These are phyloP conservation scores for Albophoma yamanashiensis DNA, from an alignment of 2,329 filamentous ascomycete species.

Conservation along the genomic window DNA sequence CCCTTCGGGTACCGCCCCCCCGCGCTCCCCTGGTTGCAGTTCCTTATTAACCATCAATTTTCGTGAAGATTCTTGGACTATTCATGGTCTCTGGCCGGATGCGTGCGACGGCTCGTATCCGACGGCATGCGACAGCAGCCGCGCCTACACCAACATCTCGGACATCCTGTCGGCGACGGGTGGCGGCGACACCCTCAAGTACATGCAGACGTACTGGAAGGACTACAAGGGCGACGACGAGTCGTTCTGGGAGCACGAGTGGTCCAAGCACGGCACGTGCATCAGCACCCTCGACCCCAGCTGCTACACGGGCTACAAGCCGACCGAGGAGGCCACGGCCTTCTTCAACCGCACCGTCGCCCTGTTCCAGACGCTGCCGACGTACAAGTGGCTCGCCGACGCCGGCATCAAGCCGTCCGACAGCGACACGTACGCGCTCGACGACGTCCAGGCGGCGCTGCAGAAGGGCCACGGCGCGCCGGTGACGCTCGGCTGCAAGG, in stretches of 20 bases:
- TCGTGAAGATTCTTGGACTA: slow-evolving; percentile 56
- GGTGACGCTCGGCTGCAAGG: slow-evolving; percentile 47
- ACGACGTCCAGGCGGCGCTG: slow-evolving; percentile 48
- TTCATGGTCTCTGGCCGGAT: slow-evolving; percentile 59
- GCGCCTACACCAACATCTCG: slow-evolving; percentile 55
- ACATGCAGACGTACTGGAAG: slow-evolving; percentile 66
- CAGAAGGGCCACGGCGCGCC: slow-evolving; percentile 38
- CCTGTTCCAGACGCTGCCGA: slow-evolving; percentile 56
- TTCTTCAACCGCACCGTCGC: slow-evolving; percentile 57
- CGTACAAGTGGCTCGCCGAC: slow-evolving; percentile 49
- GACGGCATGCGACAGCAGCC: slow-evolving; percentile 49
- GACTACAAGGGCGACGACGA: slow-evolving; percentile 54
- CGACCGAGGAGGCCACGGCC: slow-evolving; percentile 54
- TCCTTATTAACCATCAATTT: background rate
- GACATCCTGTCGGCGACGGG: slow-evolving; percentile 44
- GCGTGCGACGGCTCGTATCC: slow-evolving; percentile 63
- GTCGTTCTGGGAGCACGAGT: slow-evolving; percentile 64
- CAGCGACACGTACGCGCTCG: slow-evolving; percentile 45
- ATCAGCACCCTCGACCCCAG: slow-evolving; percentile 55
- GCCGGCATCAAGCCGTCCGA: slow-evolving; percentile 48
- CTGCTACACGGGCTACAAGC: slow-evolving; percentile 53
- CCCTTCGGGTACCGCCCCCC: slow-evolving; percentile 26
- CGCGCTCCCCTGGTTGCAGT: background rate
- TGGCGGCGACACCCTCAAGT: slow-evolving; percentile 44
- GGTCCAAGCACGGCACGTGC: slow-evolving; percentile 63